A percentile compares a stretch with the other conserved stretches of the same genome.
phyloP scores from a whole-genome alignment of 805 yeast species.

The Pichia californica region DNA sequence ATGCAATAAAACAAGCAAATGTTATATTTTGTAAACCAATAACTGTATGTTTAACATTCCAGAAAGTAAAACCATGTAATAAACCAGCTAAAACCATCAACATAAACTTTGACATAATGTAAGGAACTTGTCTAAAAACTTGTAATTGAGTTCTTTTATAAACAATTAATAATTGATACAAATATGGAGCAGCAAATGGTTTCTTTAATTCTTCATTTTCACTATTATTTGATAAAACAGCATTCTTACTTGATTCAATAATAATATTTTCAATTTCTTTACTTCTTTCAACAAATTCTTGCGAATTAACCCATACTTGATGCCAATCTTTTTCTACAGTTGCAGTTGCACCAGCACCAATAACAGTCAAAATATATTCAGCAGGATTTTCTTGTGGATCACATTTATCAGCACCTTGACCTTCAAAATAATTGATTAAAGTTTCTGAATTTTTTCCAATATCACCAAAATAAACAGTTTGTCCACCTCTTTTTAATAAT shows the following conservation, averaged over 20 bases:
- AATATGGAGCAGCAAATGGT: conserved; percentile 41
- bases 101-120: conserved; percentile 42
- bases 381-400: conserved; percentile 60
- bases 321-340: conserved; percentile 53
- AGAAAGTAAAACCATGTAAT: conserved; percentile 53
- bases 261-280: conserved; percentile 26
- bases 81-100: conserved; percentile 35
- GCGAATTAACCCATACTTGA: conserved; percentile 47
- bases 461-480: conserved; percentile 49
- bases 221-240: conserved; percentile 15
- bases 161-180: conserved; percentile 31
- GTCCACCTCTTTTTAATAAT: conserved; percentile 45
- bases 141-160: conserved; percentile 33
- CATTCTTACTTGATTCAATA: conserved; percentile 12
- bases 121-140: conserved; percentile 32
- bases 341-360: conserved; percentile 80
- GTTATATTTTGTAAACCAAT: conserved; percentile 55
- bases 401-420: conserved; percentile 60
- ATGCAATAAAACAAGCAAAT: conserved; percentile 46
- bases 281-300: conserved; percentile 23
- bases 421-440: conserved; percentile 41
- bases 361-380: conserved; percentile 64
- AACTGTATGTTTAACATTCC: conserved; percentile 44
- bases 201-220: background rate
- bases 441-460: conserved; percentile 39